Evolutionary conservation across 768 basidiomycete species (phyloP).

Genomic region (Postia placenta): DNA sequence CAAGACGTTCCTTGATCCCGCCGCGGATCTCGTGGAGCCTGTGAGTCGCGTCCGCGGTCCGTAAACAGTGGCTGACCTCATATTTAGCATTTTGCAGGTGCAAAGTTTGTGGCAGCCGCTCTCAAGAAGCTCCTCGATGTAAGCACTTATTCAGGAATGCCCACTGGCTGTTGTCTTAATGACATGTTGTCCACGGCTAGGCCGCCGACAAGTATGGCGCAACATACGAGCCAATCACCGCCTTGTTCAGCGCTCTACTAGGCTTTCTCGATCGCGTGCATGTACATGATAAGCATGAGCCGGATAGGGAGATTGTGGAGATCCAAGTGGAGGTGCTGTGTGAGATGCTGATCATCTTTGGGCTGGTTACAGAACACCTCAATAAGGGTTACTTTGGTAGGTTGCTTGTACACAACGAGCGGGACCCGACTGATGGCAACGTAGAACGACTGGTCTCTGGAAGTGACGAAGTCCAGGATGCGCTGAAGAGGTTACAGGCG

Average conservation of each 20-base stretch:
- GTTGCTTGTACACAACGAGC: too few relatives aligned
- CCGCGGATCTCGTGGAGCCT: background rate
- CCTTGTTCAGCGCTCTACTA: background rate
- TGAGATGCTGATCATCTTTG: background rate
- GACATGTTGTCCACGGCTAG: background rate
- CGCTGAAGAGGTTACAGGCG: too few relatives aligned
- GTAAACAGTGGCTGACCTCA: too few relatives aligned
- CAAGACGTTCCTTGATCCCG: background rate
- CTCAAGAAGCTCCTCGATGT: background rate
- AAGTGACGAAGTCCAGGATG: too few relatives aligned
- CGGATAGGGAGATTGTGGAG: background rate
- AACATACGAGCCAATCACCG: background rate
- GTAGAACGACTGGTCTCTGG: too few relatives aligned
- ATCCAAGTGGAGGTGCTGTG: background rate
- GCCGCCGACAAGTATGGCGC: background rate
- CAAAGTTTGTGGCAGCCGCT: background rate
- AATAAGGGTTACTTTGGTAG: background rate
- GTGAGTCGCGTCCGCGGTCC: too few relatives aligned
- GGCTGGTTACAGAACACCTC: background rate
- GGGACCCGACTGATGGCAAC: too few relatives aligned
- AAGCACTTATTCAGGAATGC: background rate
- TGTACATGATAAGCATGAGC: background rate
- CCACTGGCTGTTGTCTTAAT: background rate
- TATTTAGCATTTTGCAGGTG: background rate
- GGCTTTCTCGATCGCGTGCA: background rate